Percentiles rank a stretch among this genome's conserved stretches.
phyloP scores from a whole-genome alignment of 345 rosid species.

The Noccaea bulbosa region DNA sequence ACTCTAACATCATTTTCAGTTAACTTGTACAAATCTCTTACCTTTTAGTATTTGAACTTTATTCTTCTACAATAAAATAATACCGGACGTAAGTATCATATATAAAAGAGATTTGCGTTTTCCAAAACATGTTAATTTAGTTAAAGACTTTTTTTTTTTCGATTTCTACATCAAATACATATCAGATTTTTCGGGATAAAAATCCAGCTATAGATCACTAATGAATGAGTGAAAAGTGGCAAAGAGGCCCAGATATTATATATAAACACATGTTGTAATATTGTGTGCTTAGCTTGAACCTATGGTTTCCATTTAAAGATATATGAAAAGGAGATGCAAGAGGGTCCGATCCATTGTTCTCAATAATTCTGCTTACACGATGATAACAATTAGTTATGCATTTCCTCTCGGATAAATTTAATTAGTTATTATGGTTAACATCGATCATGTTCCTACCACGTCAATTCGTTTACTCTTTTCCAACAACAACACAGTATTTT shows the following conservation, averaged over 20 bases:
- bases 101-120: background rate
- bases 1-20: background rate
- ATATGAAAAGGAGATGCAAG: constrained; percentile 48
- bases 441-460: constrained; percentile 46
- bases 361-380: constrained; percentile 43
- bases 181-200: constrained; percentile 9
- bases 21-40: constrained; percentile 8
- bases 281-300: constrained; percentile 49
- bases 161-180: background rate
- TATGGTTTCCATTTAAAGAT: constrained; percentile 64
- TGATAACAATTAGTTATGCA: constrained; percentile 45
- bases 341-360: constrained; percentile 43
- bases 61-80: background rate
- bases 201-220: constrained; percentile 39
- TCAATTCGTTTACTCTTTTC: constrained; percentile 10
- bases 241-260: constrained; percentile 38
- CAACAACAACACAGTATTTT: constrained; percentile 9
- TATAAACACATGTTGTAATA: constrained; percentile 37
- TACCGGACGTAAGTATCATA: background rate
- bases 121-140: background rate
- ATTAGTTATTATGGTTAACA: constrained; percentile 9
- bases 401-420: constrained; percentile 1
- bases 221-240: constrained; percentile 29
- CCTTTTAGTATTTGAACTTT: background rate
- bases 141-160: background rate